A percentile compares a stretch with the other conserved stretches of the same genome.
Conservation (phyloP, 2,329 filamentous ascomycete genomes). For the Teratosphaeria pseudoeucalypti region DNA sequence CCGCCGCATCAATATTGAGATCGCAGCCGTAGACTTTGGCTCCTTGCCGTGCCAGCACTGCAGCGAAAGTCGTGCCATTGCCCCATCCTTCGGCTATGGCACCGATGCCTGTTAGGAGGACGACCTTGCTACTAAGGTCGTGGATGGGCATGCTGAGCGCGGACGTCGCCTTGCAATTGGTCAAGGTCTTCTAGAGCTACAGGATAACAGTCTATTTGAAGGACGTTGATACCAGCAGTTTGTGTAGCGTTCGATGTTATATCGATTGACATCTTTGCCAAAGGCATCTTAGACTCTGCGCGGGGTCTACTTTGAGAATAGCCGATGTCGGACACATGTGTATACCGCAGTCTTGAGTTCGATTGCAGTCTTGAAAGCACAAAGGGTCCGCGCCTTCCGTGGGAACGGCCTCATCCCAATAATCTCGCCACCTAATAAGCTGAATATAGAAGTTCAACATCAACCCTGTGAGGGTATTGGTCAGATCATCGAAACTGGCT, state of each 20-base stretch:
- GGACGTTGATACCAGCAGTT: too few relatives aligned
- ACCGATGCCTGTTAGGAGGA: conserved; percentile 38
- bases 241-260: neutral
- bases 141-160: conserved; percentile 2
- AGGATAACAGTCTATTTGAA: neutral
- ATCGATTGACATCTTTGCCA: neutral
- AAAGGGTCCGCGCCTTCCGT: too few relatives aligned
- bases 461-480: too few relatives aligned
- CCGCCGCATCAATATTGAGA: conserved; percentile 25
- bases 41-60: conserved; percentile 37
- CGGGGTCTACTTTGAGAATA: neutral
- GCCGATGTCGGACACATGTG: neutral
- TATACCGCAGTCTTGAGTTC: neutral
- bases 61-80: conserved; percentile 35
- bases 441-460: too few relatives aligned
- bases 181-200: neutral
- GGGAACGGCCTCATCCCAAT: too few relatives aligned
- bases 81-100: conserved; percentile 35
- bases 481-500: too few relatives aligned
- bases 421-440: too few relatives aligned
- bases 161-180: neutral
- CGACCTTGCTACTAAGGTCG: conserved; percentile 31
- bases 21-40: conserved; percentile 44
- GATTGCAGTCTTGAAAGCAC: too few relatives aligned
- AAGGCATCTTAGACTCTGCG: neutral